A percentile compares a stretch with the other conserved stretches of the same genome.
Conservation (phyloP, 768 basidiomycete species). For the Tulasnella sp. region DNA sequence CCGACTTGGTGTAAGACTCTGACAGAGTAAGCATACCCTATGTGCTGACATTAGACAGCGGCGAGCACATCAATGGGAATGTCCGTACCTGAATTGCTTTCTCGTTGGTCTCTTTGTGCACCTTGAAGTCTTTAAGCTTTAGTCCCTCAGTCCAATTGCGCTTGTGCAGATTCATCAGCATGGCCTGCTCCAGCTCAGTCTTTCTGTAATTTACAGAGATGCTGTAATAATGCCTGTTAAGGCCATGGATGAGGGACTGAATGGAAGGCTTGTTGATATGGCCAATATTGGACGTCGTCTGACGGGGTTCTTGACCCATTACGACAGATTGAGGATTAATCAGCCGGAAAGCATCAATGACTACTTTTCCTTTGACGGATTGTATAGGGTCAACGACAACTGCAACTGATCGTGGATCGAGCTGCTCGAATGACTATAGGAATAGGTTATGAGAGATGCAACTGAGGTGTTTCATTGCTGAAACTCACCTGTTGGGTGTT, state of each 20-base stretch:
- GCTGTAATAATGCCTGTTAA: constrained; percentile 96
- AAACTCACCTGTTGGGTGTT: constrained; percentile 84
- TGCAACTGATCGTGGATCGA: constrained; percentile 86
- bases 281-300: constrained; percentile 96
- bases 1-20: constrained; percentile 91
- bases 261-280: constrained; percentile 99
- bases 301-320: constrained; percentile 85
- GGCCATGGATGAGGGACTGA: constrained; percentile 92
- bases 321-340: constrained; percentile 87
- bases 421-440: constrained; percentile 82
- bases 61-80: constrained; percentile 10
- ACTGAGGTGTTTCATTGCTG: too few relatives aligned
- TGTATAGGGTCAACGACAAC: constrained; percentile 98
- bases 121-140: constrained; percentile 77
- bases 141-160: constrained; percentile 98
- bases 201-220: constrained; percentile 97
- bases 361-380: constrained; percentile 96
- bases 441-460: neutral
- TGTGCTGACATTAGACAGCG: constrained; percentile 3
- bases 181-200: constrained; percentile 93
- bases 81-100: constrained; percentile 77
- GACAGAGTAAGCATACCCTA: constrained; percentile 90
- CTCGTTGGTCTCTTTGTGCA: constrained; percentile 81
- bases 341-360: constrained; percentile 96
- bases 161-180: constrained; percentile 99